Base-by-base conservation (phyloP, 768 basidiomycete genomes). In the Termitomyces eurrhizus region DNA sequence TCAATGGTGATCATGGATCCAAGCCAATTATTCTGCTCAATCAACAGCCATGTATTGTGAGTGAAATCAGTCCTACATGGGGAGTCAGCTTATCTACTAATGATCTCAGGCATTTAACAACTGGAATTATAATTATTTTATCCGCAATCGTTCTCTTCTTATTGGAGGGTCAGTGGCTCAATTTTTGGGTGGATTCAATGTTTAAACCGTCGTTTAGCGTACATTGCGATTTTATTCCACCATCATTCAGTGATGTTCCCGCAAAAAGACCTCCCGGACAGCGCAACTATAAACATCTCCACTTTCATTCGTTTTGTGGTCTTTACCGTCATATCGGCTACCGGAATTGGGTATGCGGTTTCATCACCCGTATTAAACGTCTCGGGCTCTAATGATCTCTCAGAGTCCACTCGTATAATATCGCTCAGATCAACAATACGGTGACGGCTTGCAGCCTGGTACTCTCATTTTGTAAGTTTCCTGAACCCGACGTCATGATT, bases 321-420 rank as follows among this genome's bases (percentile, higher is more conserved):
- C 16, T 59, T 59, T 33, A 59, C 58, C 11, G 32, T 59, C 24
- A 13, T 59, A 13, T 59, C 58, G 16, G 52, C 51, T n/a, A 35
- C 35, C 45, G 52, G 52, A 14, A 59, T 59, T 29, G 58, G 58
- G 58, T 59, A 33, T 11, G 8, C 16, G 21, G 12, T 12, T n/a
- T 0, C 7, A 49, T 32, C 4, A 39, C n/a, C 12, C 2, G 21
- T 9, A 24, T n/a, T 21, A 4, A 18, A 32, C 11, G 21, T 33
- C n/a, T 35, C 21, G 9, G 7, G 33, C 7, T 12, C 9, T 26
- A 9, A 53, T 32, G 21, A 21, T 56, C 2, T 44, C 11, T 32
- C 21, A 59, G 58, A 16, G 52, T 59, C 1, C 58, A 59, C 36
- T 53, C 44, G 2, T 59, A 46, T 13, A 59, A 53, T 2, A 59